Evolutionary conservation across 78 protist genomes (phyloP).

Genomic region (Dictyostelium intermedium): DNA sequence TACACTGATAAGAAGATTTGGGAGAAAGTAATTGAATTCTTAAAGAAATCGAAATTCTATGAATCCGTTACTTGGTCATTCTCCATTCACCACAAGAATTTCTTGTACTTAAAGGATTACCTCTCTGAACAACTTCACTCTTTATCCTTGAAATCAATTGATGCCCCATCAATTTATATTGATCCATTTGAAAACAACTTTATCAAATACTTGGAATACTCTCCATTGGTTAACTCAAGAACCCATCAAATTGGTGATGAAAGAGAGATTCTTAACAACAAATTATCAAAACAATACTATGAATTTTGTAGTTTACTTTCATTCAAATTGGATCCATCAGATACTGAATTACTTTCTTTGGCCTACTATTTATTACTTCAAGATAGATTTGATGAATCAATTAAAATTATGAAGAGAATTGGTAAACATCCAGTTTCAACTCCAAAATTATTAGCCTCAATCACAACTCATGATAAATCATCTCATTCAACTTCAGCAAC

Average conservation of each 20-base stretch:
- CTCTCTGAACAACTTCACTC: background rate
- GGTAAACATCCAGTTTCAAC: background rate
- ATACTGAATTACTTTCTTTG: slow-evolving; percentile 40
- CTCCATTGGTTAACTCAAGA: slow-evolving; percentile 66
- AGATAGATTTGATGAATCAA: slow-evolving; percentile 61
- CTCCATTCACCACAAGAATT: slow-evolving; percentile 26
- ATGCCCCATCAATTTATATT: background rate
- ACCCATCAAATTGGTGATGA: slow-evolving; percentile 64
- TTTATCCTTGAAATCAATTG: background rate
- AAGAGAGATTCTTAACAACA: slow-evolving; percentile 55
- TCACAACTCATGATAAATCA: background rate
- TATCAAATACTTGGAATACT: slow-evolving; percentile 42
- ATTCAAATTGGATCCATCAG: slow-evolving; percentile 36
- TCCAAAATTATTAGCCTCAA: background rate
- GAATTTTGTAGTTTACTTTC: background rate
- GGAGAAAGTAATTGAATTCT: slow-evolving; percentile 9
- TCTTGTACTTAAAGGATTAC: background rate
- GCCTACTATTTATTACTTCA: slow-evolving; percentile 60
- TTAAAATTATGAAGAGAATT: slow-evolving; percentile 49
- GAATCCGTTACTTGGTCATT: slow-evolving; percentile 29
- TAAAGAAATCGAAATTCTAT: slow-evolving; percentile 6
- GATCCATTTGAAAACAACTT: slow-evolving; percentile 19
- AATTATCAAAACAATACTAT: slow-evolving; percentile 32
- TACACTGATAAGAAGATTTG: slow-evolving; percentile 6
- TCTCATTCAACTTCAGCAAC: background rate